These are phyloP conservation scores for Cubamyces lactineus DNA, from an alignment of 768 basidiomycete species.

Conservation along the genomic window DNA sequence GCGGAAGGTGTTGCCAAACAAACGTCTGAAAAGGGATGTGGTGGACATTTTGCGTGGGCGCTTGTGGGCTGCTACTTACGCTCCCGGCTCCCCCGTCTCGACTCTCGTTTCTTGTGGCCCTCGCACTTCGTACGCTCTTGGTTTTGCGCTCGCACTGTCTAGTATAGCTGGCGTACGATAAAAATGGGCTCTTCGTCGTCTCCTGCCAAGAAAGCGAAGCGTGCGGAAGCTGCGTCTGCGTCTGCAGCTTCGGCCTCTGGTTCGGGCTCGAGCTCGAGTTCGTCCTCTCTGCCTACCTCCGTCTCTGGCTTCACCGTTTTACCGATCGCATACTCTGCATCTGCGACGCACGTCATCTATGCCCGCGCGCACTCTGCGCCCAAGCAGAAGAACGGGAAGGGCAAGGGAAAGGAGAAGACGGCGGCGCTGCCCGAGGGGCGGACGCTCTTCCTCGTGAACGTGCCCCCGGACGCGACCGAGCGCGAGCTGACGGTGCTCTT, in stretches of 20 bases:
- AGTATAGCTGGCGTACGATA: not conserved
- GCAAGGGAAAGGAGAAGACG: constrained; percentile 23
- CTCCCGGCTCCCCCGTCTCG: not conserved
- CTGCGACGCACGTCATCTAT: constrained; percentile 74
- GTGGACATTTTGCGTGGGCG: not conserved
- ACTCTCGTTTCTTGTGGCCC: not conserved
- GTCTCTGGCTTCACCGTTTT: constrained; percentile 54
- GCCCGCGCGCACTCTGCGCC: constrained; percentile 64
- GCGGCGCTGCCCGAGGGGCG: constrained; percentile 52
- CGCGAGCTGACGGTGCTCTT: constrained; percentile 80
- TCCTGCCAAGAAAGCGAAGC: not conserved
- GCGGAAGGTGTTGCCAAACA: constrained; percentile 18
- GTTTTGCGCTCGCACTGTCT: too few relatives aligned
- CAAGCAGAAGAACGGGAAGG: constrained; percentile 40
- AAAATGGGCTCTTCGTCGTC: constrained; percentile 10
- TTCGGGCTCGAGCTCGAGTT: not conserved
- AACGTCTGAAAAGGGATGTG: not conserved
- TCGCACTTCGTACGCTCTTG: too few relatives aligned
- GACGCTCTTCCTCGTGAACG: constrained; percentile 86
- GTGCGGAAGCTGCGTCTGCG: not conserved
- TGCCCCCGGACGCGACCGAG: constrained; percentile 87
- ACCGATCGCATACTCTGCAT: constrained; percentile 42
- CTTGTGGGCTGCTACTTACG: not conserved
- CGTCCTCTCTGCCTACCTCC: constrained; percentile 28
- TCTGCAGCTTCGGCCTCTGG: not conserved